Percentiles rank a stretch among this genome's conserved stretches.
Evolutionary conservation across 352 stramenopile genomes (phyloP).

Genomic region (Phytopythium chamaehyphon): DNA sequence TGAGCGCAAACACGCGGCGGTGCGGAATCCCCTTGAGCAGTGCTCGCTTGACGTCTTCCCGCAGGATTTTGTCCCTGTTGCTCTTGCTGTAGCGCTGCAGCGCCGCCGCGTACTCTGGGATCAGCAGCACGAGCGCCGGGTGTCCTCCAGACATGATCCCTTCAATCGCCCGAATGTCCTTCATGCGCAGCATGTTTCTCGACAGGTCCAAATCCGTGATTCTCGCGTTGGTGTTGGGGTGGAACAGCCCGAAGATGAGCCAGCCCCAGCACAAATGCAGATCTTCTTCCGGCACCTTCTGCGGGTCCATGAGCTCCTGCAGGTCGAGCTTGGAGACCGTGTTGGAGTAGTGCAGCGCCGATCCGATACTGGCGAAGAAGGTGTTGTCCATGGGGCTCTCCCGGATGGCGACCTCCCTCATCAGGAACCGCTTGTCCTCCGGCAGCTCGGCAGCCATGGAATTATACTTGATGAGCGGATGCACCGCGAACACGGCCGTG

Average conservation of each 20-base stretch:
- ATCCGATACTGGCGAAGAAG: slow-evolving; percentile 46
- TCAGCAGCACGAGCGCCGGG: slow-evolving; percentile 39
- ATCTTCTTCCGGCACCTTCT: slow-evolving; percentile 31
- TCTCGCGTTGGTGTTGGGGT: slow-evolving; percentile 45
- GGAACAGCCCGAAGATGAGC: slow-evolving; percentile 49
- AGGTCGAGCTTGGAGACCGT: slow-evolving; percentile 44
- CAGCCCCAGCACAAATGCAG: slow-evolving; percentile 47
- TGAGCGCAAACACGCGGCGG: slow-evolving; percentile 38
- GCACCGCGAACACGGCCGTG: slow-evolving; percentile 37
- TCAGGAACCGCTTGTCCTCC: slow-evolving; percentile 31
- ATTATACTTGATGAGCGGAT: slow-evolving; percentile 49
- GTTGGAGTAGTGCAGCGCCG: slow-evolving; percentile 54
- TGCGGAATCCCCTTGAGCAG: slow-evolving; percentile 46
- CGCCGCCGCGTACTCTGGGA: slow-evolving; percentile 39
- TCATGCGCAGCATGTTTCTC: slow-evolving; percentile 53
- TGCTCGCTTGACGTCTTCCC: slow-evolving; percentile 42
- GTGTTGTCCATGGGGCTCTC: slow-evolving; percentile 49
- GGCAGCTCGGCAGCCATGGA: slow-evolving; percentile 37
- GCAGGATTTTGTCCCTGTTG: slow-evolving; percentile 41
- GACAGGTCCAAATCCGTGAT: slow-evolving; percentile 41
- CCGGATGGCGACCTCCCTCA: slow-evolving; percentile 38
- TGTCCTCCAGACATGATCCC: slow-evolving; percentile 49
- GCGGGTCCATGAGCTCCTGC: slow-evolving; percentile 41
- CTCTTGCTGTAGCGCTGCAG: slow-evolving; percentile 49
- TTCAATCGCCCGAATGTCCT: slow-evolving; percentile 44